Base-by-base conservation (phyloP, 768 basidiomycete genomes). In the Neoboletus subvelutipes region DNA sequence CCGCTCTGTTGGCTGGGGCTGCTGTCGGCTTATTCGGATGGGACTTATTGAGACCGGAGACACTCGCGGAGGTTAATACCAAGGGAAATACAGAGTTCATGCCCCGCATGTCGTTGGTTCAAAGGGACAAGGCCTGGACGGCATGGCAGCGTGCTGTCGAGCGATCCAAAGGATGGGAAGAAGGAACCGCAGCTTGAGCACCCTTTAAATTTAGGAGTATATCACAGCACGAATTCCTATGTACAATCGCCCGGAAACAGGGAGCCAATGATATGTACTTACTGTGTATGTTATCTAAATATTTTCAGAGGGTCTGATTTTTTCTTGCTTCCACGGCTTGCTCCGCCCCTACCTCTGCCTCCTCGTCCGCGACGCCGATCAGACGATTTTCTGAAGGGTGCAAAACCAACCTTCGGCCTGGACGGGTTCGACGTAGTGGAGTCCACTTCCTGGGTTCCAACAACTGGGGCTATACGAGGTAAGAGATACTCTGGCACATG, bases 401-500 rank as follows among this genome's bases (percentile, higher is more conserved):
- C 83, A 63, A 92, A 91, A 12, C 79, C 80, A 37, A 74, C 77
- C 28, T 73, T 73, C 6, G 74, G 60, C 13, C n/a, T 11, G 5
- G 57, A 31, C 5, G 52, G 11, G 39, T 75, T 51, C 31, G 42
- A 42, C 4, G 52, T 1, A 5, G 33, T 51, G 34, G 47, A 56
- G 18, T 58, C 67, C 24, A 66, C 75, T 3, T 54, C 69, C 13
- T 76, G 75, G 0, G 69, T 67, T 10, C 77, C 80, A 12, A 76
- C 48, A 3, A 88, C 84, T 4, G 61, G 33, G n/a, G 58, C 58
- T 47, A 92, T 88, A 29, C 84, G 84, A 3, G 96, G 95, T 59
- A 97, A 78, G 28, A 98, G 78, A 69, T 99, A 99, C 54, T 86
- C 88, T 1, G 96, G 97, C 5, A 98, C 85, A 72, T 95, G 90